Base-by-base conservation (phyloP, 2,329 filamentous ascomycete species). In the Colletotrichum sidae region DNA sequence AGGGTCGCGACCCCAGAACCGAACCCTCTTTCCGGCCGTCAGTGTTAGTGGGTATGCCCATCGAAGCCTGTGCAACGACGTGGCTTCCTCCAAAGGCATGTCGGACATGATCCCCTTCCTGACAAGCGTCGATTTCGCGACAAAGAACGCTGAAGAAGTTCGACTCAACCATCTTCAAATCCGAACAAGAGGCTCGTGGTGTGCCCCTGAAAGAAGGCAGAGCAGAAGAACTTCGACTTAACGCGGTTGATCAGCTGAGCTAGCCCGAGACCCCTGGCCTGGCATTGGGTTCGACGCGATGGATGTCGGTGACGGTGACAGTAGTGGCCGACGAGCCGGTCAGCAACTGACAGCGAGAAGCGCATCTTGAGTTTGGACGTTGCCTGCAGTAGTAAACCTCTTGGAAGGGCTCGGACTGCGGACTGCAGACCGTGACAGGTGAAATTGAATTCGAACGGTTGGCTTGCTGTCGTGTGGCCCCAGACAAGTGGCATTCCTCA, bases 241-340 rank as follows among this genome's bases (percentile, higher is more conserved):
- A 65, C 58, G 46, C 41, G 46, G 52, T 65, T 53, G 37, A 49
- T 47, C 62, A 65, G 58, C 51, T 56, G 62, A 56, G 62, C 57
- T 61, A 51, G 57, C 55, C 51, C 57, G 49, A 60, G 50, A 35
- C 45, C 50, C 51, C 41, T 44, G 13, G 11, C 41, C 41, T 44
- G 13, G 13, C 13, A 12, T 44, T 54, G 58, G 41, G 25, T 25
- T 25, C 25, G 25, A 25, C 25, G 25, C 41, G 54, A 60, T 53
- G 38, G 47, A 45, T 47, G 57, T 55, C 35, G 62, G 62, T 39
- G 46, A 55, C 39, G 25, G 57, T 38, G 33, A 35, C 39, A 17
- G 47, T 50, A 37, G 34, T 41, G 38, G 50, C 35, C 55, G 47
- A 63, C 47, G 34, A 51, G 52, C 55, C 52, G 56, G 38, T 25